phyloP scores from a whole-genome alignment of 768 basidiomycete genomes.

The Leccinum subtestaceum region DNA sequence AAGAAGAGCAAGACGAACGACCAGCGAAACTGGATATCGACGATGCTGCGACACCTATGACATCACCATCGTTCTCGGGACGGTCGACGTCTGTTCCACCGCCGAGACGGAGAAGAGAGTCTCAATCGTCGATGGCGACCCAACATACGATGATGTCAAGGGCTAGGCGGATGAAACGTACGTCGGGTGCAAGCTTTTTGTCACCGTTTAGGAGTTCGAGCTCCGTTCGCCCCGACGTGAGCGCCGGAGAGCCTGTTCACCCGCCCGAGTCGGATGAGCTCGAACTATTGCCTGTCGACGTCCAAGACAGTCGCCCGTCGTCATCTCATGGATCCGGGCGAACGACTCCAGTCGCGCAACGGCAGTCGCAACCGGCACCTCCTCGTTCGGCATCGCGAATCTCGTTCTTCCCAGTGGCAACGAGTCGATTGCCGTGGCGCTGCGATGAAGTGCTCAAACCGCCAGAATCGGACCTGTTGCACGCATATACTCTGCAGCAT shows the following conservation, averaged over 20 bases:
- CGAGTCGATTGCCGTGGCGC: constrained; percentile 18
- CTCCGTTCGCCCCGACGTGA: constrained; percentile 9
- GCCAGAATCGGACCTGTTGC: constrained; percentile 53
- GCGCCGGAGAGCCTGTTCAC: constrained; percentile 9
- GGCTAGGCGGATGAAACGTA: constrained; percentile 21
- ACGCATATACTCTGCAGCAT: constrained; percentile 77
- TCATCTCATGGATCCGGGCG: constrained; percentile 19
- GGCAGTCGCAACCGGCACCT: constrained; percentile 10
- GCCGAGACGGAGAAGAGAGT: constrained; percentile 16
- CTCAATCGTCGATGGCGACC: constrained; percentile 25
- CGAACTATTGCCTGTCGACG: constrained; percentile 25
- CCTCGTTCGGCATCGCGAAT: constrained; percentile 22
- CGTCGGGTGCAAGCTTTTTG: constrained; percentile 30
- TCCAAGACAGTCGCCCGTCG: constrained; percentile 22
- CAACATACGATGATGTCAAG: constrained; percentile 15
- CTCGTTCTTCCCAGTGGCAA: constrained; percentile 21
- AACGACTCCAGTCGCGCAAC: constrained; percentile 13
- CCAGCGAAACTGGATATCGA: constrained; percentile 25
- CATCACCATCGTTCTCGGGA: neutral
- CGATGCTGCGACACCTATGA: neutral
- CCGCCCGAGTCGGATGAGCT: constrained; percentile 14
- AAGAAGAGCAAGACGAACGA: constrained; percentile 26
- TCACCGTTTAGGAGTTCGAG: constrained; percentile 24
- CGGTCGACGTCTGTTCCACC: constrained; percentile 8
- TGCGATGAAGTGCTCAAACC: constrained; percentile 38